A percentile compares a stretch with the other conserved stretches of the same genome.
Evolutionary conservation across 805 yeast species (phyloP).

Genomic region (Candida easanensis): DNA sequence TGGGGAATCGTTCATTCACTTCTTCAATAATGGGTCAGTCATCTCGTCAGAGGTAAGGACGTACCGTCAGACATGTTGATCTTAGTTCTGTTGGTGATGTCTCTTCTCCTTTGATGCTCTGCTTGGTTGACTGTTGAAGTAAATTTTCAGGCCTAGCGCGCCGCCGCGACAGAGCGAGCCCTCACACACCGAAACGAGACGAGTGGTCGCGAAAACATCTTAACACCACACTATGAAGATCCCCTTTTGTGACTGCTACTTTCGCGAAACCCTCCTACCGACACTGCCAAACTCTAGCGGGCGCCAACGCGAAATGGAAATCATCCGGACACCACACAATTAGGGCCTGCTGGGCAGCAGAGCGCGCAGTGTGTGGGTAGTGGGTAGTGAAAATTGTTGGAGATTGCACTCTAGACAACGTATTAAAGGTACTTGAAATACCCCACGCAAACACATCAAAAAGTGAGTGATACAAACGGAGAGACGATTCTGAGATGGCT

Average conservation of each 20-base stretch:
- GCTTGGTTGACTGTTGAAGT: conserved; percentile 15
- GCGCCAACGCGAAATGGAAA: not conserved
- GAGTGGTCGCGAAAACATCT: conserved; percentile 4
- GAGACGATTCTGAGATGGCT: not conserved
- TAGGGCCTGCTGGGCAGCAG: not conserved
- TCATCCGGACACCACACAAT: conserved; percentile 6
- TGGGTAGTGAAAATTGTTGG: conserved; percentile 16
- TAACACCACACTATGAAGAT: not conserved
- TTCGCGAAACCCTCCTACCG: not conserved
- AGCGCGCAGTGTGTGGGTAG: not conserved
- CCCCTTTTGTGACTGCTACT: conserved; percentile 1
- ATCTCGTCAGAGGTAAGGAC: conserved; percentile 8
- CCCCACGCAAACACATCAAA: conserved; percentile 12
- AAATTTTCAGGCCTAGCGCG: conserved; percentile 20
- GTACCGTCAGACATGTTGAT: conserved; percentile 32
- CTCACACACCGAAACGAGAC: not conserved
- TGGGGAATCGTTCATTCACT: not conserved
- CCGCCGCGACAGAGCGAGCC: conserved; percentile 1
- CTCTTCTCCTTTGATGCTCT: conserved; percentile 1
- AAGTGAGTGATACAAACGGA: conserved; percentile 12
- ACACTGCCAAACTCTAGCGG: not conserved
- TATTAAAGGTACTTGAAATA: not conserved
- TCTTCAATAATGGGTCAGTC: not conserved
- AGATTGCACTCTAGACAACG: conserved; percentile 9
- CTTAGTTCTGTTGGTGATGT: conserved; percentile 11